phyloP scores from a whole-genome alignment of 169 alveolate species.

The Plasmodium chabaudi region DNA sequence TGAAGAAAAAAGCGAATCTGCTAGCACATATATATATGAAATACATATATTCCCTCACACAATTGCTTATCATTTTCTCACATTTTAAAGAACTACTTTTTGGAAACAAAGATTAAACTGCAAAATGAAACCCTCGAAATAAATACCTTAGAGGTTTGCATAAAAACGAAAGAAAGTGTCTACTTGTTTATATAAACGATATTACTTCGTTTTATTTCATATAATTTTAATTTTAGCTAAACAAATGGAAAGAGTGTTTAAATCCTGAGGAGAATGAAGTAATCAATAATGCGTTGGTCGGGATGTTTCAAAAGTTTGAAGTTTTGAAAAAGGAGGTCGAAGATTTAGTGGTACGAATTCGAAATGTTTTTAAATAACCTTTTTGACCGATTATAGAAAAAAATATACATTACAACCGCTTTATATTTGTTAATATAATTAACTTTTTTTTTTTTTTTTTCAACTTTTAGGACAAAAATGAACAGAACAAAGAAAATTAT shows the following conservation, averaged over 20 bases:
- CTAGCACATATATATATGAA: neutral
- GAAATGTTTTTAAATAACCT: neutral
- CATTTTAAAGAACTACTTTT: slow-evolving; percentile 42
- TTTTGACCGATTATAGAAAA: too few relatives aligned
- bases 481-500: slow-evolving; percentile 39
- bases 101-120: slow-evolving; percentile 51
- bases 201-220: neutral
- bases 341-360: slow-evolving; percentile 20
- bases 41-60: neutral
- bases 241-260: slow-evolving; percentile 47
- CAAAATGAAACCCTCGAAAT: slow-evolving; percentile 61
- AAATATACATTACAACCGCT: neutral
- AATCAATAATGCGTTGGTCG: slow-evolving; percentile 23
- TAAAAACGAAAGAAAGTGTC: neutral
- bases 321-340: slow-evolving; percentile 43
- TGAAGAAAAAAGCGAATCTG: neutral
- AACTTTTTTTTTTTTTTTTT: neutral
- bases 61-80: neutral
- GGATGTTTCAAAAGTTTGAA: slow-evolving; percentile 44
- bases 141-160: slow-evolving; percentile 20
- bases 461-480: slow-evolving; percentile 31
- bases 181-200: neutral
- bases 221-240: slow-evolving; percentile 5
- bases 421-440: too few relatives aligned
- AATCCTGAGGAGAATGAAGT: slow-evolving; percentile 43